phyloP scores from a whole-genome alignment of 768 basidiomycete species.

The Botryobasidium botryosum region DNA sequence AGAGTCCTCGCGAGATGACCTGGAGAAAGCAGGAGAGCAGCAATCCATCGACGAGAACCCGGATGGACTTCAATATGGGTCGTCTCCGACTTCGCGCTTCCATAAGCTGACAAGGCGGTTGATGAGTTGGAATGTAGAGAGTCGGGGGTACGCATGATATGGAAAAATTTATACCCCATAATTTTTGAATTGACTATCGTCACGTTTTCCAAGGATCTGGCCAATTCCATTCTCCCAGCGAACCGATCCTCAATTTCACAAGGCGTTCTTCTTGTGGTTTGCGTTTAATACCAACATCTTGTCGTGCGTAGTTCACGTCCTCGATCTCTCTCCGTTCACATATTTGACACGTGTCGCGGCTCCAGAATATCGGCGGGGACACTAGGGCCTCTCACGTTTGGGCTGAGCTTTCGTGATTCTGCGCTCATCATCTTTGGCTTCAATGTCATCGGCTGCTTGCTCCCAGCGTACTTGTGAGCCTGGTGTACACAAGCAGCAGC shows the following conservation, averaged over 20 bases:
- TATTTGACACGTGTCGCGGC: background rate
- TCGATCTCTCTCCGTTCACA: background rate
- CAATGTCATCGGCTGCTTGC: slow-evolving; percentile 38
- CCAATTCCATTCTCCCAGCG: slow-evolving; percentile 35
- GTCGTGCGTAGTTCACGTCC: slow-evolving; percentile 21
- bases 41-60: too few species aligned
- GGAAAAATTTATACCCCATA: background rate
- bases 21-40: too few species aligned
- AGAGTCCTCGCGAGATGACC: too few species aligned
- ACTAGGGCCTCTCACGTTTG: slow-evolving; percentile 45
- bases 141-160: slow-evolving; percentile 2
- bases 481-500: too few species aligned
- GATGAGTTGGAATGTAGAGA: slow-evolving; percentile 6
- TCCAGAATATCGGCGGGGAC: slow-evolving; percentile 48
- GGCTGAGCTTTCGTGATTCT: slow-evolving; percentile 41
- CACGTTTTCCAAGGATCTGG: slow-evolving; percentile 20
- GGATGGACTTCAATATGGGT: too few species aligned
- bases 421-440: slow-evolving; percentile 51
- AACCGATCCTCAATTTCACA: slow-evolving; percentile 38
- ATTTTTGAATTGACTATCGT: background rate
- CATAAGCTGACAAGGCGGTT: background rate
- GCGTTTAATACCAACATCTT: slow-evolving; percentile 52
- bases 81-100: too few species aligned
- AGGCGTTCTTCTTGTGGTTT: slow-evolving; percentile 58
- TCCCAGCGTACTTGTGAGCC: slow-evolving; percentile 46